Base-by-base conservation (phyloP, 139 green algal species). In the Picochlorum sp. region DNA sequence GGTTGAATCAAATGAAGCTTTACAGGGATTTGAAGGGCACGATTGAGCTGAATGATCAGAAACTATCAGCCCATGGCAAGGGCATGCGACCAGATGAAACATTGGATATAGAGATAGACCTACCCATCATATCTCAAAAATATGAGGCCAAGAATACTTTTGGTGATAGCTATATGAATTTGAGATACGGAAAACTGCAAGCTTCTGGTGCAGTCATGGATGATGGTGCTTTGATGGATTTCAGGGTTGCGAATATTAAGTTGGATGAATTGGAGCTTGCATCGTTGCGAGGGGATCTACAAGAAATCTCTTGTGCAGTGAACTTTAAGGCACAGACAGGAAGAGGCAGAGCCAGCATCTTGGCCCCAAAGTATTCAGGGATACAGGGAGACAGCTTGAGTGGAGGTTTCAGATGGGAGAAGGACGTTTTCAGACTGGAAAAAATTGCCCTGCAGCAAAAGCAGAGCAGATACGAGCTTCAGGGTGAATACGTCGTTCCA, bases 251-350 rank as follows among this genome's bases (percentile, higher is more conserved):
- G 34, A 73, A 79, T 44, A 67, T 96, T 54, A 77, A 70, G 50
- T 75, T 96, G 23, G 89, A 96, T 64, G 88, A 95, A 68, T 75
- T 96, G 57, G 89, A 96, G 76, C 79, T 92, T 44, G 89, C 82
- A 30, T 87, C 74, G 4, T 79, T 96, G 70, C 61, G 89, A 10
- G 89, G 89, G 5, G 49, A 72, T 10, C 71, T 96, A n/a, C 59
- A 82, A 46, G 70, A 87, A 50, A 75, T 76, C 5, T 69, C 65
- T 15, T 73, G 89, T 61, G 74, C 81, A 30, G 63, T 92, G 10
- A 86, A 95, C 75, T 80, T 90, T 81, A 76, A 73, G 54, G 68
- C 61, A 10, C 68, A 69, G 5, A 72, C 59, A 56, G 83, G 87
- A 11, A 71, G 82, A 14, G 82, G 74, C n/a, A 67, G 60, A 23